Conservation (phyloP, 2,329 filamentous ascomycete species). For the Trichoderma harzianum region DNA sequence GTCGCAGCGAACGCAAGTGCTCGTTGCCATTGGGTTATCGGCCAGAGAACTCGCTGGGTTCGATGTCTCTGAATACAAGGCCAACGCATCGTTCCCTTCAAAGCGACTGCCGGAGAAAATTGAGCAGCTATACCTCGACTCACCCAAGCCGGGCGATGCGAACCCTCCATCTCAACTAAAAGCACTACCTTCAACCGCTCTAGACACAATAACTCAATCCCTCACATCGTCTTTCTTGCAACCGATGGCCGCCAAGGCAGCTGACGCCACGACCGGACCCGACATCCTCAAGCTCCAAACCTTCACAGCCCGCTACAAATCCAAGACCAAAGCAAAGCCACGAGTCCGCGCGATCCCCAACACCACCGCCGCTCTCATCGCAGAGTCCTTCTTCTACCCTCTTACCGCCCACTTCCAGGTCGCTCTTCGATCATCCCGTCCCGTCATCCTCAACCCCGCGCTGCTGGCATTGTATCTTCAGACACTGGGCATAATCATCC, state of each 20-base stretch:
- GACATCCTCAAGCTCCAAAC: conserved; percentile 83
- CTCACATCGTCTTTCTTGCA: conserved; percentile 72
- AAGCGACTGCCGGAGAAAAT: conserved; percentile 73
- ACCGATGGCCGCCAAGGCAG: conserved; percentile 77
- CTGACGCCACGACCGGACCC: conserved; percentile 75
- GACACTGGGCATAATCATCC: conserved; percentile 77
- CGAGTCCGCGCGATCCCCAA: conserved; percentile 64
- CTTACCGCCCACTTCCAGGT: conserved; percentile 77
- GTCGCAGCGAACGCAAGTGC: conserved; percentile 74
- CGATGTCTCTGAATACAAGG: conserved; percentile 53
- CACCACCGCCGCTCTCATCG: conserved; percentile 72
- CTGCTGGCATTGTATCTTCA: conserved; percentile 79
- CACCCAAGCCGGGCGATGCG: conserved; percentile 26
- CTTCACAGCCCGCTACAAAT: conserved; percentile 63
- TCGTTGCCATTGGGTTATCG: conserved; percentile 77
- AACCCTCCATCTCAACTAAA: conserved; percentile 41
- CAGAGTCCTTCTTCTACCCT: conserved; percentile 79
- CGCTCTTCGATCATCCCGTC: conserved; percentile 50
- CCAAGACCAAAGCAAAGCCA: conserved; percentile 34
- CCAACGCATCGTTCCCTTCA: conserved; percentile 65
- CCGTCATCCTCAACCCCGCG: conserved; percentile 67
- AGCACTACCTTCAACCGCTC: conserved; percentile 52
- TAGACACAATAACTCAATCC: conserved; percentile 65
- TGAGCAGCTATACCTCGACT: conserved; percentile 63
- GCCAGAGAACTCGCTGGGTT: conserved; percentile 83